phyloP scores from a whole-genome alignment of 148 eudicot species.

The Fallopia convolvulus region DNA sequence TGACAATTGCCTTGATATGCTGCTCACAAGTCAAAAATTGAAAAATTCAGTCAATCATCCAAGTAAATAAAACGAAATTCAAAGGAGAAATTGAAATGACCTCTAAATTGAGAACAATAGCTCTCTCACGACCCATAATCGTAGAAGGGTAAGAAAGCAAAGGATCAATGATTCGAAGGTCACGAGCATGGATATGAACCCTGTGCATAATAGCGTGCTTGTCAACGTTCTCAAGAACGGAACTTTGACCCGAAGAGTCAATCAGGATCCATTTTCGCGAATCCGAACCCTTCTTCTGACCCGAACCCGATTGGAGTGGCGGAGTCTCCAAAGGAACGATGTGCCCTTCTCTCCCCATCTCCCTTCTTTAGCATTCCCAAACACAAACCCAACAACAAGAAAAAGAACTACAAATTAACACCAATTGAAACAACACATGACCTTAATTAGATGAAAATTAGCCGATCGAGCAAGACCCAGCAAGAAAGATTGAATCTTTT shows the following conservation, averaged over 20 bases:
- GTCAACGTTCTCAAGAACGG: constrained; percentile 9
- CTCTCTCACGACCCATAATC: constrained; percentile 12
- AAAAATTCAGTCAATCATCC: not conserved
- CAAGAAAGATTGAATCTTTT: not conserved
- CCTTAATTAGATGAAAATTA: not conserved
- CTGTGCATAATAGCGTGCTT: constrained; percentile 9
- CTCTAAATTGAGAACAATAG: constrained; percentile 15
- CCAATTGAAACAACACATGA: not conserved
- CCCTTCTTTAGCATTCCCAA: constrained; percentile 5
- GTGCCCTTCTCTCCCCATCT: constrained; percentile 11
- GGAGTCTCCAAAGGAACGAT: constrained; percentile 13
- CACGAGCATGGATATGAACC: constrained; percentile 9
- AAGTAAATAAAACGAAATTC: not conserved
- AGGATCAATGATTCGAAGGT: constrained; percentile 14
- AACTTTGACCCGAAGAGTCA: constrained; percentile 5
- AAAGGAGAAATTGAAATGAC: not conserved
- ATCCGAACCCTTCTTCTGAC: constrained; percentile 9
- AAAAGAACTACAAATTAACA: not conserved
- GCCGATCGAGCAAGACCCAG: not conserved
- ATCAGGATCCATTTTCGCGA: constrained; percentile 12
- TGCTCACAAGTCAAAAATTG: constrained; percentile 20
- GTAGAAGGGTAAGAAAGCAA: constrained; percentile 15
- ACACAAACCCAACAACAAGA: not conserved
- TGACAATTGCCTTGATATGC: constrained; percentile 83
- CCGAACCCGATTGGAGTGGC: not conserved